These are phyloP conservation scores for Jaapia argillacea DNA, from an alignment of 768 basidiomycete species.

Conservation along the genomic window DNA sequence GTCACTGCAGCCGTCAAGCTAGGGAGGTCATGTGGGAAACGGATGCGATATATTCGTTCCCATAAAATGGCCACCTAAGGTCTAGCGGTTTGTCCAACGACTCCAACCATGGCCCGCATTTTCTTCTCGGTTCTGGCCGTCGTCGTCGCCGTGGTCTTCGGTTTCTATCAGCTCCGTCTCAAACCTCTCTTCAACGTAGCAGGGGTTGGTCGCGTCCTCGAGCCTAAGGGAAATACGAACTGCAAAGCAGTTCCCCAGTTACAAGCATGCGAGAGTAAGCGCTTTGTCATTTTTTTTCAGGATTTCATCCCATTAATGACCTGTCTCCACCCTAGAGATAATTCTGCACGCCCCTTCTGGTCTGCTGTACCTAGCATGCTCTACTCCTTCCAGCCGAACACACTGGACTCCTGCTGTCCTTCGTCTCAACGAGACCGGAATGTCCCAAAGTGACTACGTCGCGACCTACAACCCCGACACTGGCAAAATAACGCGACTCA, in stretches of 20 bases:
- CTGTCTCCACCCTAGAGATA: conserved; percentile 23
- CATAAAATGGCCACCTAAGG: no score
- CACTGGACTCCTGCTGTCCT: conserved; percentile 41
- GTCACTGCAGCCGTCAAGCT: no score
- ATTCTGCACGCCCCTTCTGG: conserved; percentile 50
- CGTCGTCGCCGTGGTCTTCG: conserved; percentile 27
- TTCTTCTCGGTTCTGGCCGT: no score
- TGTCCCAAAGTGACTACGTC: conserved; percentile 40
- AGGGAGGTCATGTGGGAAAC: no score
- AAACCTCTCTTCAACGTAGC: conserved; percentile 30
- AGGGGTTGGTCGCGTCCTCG: conserved; percentile 36
- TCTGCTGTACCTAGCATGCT: conserved; percentile 55
- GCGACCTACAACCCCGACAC: conserved; percentile 47
- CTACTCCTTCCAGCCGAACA: conserved; percentile 33
- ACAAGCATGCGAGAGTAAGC: conserved; percentile 60
- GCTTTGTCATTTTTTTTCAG: not conserved
- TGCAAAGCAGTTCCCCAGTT: conserved; percentile 44
- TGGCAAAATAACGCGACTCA: conserved; percentile 33
- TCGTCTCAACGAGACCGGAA: conserved; percentile 25
- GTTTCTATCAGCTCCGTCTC: conserved; percentile 36
- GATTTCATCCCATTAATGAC: not conserved
- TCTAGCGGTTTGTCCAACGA: no score
- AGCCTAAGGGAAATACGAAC: conserved; percentile 33
- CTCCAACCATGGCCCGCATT: no score
- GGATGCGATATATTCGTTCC: no score